Evolutionary conservation across 495 filamentous ascomycete genomes (phyloP).

Genomic region (Platismatia glauca): DNA sequence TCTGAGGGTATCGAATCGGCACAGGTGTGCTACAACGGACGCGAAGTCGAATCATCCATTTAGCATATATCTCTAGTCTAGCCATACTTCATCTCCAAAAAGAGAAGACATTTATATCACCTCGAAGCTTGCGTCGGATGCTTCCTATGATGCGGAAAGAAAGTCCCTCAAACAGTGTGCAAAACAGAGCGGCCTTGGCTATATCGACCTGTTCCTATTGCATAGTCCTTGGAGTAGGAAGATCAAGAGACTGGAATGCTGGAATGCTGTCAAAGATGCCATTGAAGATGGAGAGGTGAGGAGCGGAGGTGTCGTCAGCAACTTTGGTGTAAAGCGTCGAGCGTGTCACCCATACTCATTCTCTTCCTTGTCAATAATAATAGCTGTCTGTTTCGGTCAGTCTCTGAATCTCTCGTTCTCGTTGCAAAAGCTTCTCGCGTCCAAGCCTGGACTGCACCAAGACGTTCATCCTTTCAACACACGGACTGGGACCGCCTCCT

Average conservation of each 20-base stretch:
- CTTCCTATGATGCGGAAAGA: slow-evolving; percentile 48
- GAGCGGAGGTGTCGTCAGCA: slow-evolving; percentile 56
- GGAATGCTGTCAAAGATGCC: slow-evolving; percentile 59
- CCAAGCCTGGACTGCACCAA: slow-evolving; percentile 42
- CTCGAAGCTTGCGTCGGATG: slow-evolving; percentile 52
- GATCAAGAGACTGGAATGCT: slow-evolving; percentile 48
- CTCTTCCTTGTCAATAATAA: background rate
- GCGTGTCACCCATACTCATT: slow-evolving; percentile 29
- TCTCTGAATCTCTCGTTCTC: slow-evolving; percentile 22
- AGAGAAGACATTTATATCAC: slow-evolving; percentile 60
- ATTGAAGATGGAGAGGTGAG: slow-evolving; percentile 50
- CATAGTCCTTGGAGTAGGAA: slow-evolving; percentile 59
- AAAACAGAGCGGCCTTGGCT: slow-evolving; percentile 45
- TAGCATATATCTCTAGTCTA: slow-evolving; percentile 35
- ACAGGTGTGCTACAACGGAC: slow-evolving; percentile 55
- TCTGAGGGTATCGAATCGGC: slow-evolving; percentile 51
- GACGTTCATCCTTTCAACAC: slow-evolving; percentile 62
- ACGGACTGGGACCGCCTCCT: slow-evolving; percentile 44
- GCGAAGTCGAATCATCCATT: slow-evolving; percentile 50
- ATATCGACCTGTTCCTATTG: slow-evolving; percentile 64
- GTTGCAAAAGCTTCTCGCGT: slow-evolving; percentile 53
- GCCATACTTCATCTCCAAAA: slow-evolving; percentile 36
- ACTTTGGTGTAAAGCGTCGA: slow-evolving; percentile 60
- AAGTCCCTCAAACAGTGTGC: slow-evolving; percentile 48
- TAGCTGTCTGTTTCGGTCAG: too few species aligned